Conservation (phyloP, 352 stramenopile genomes). For the Globisporangium lucens region DNA sequence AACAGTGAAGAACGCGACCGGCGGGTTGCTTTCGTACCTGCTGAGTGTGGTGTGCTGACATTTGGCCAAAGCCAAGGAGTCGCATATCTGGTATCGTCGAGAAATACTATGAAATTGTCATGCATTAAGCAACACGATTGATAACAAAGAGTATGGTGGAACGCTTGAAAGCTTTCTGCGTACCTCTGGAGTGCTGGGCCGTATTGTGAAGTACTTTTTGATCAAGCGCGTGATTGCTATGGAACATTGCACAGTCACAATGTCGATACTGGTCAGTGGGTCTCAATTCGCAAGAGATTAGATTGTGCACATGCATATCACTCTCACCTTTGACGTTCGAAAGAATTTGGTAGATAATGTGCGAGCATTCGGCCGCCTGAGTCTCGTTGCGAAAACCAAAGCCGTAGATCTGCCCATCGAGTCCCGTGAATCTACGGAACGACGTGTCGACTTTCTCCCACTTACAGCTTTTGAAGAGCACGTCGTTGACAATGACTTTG, state of each 20-base stretch:
- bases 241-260: not conserved
- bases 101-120: conserved; percentile 17
- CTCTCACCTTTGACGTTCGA: conserved; percentile 36
- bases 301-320: not conserved
- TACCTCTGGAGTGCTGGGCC: conserved; percentile 7
- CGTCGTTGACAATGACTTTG: conserved; percentile 51
- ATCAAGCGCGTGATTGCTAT: conserved; percentile 11
- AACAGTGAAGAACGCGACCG: too few relatives aligned
- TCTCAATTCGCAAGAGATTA: not conserved
- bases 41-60: not conserved
- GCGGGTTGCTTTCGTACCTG: not conserved
- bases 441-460: conserved; percentile 36
- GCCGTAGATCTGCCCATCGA: conserved; percentile 38
- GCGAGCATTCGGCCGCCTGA: conserved; percentile 49
- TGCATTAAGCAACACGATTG: not conserved
- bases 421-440: conserved; percentile 40
- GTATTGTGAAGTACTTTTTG: conserved; percentile 3
- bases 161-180: not conserved
- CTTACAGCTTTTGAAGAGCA: conserved; percentile 32
- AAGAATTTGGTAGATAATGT: conserved; percentile 43
- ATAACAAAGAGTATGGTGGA: not conserved
- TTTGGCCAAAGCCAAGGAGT: conserved; percentile 17
- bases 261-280: not conserved
- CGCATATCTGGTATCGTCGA: conserved; percentile 25
- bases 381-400: conserved; percentile 43